phyloP scores from a whole-genome alignment of 352 stramenopile species.

The Pythium utonaiense region DNA sequence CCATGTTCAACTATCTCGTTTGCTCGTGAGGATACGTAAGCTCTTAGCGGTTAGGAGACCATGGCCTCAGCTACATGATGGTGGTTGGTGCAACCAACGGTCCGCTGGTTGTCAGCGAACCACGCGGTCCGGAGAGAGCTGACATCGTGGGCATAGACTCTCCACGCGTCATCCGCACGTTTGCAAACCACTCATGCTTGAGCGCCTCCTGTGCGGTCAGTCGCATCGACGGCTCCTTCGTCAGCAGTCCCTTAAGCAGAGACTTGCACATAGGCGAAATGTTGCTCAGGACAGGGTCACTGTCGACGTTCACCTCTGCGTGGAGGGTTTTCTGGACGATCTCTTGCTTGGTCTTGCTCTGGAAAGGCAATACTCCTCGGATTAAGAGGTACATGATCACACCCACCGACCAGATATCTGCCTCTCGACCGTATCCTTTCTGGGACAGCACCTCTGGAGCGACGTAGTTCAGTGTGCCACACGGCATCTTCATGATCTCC shows the following conservation, averaged over 20 bases:
- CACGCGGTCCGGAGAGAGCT: slow-evolving; percentile 17
- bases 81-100: slow-evolving; percentile 8
- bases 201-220: slow-evolving; percentile 81
- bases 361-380: slow-evolving; percentile 87
- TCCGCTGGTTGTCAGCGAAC: slow-evolving; percentile 22
- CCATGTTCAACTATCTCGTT: neutral
- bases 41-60: too few relatives aligned
- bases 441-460: slow-evolving; percentile 89
- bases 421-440: slow-evolving; percentile 86
- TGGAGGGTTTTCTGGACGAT: slow-evolving; percentile 92
- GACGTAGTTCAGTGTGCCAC: slow-evolving; percentile 93
- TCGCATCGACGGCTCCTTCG: slow-evolving; percentile 74
- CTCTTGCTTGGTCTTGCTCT: slow-evolving; percentile 88
- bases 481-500: slow-evolving; percentile 93
- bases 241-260: slow-evolving; percentile 77
- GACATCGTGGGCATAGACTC: slow-evolving; percentile 9
- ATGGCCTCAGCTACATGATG: slow-evolving; percentile 13
- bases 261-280: slow-evolving; percentile 58
- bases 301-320: slow-evolving; percentile 78
- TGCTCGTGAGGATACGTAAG: too few relatives aligned
- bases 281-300: slow-evolving; percentile 46
- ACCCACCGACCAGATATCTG: slow-evolving; percentile 91
- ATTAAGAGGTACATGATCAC: slow-evolving; percentile 93
- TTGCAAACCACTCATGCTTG: slow-evolving; percentile 76
- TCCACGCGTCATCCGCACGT: slow-evolving; percentile 5